phyloP scores from a whole-genome alignment of 345 rosid genomes.

The Xanthoceras sorbifolium region DNA sequence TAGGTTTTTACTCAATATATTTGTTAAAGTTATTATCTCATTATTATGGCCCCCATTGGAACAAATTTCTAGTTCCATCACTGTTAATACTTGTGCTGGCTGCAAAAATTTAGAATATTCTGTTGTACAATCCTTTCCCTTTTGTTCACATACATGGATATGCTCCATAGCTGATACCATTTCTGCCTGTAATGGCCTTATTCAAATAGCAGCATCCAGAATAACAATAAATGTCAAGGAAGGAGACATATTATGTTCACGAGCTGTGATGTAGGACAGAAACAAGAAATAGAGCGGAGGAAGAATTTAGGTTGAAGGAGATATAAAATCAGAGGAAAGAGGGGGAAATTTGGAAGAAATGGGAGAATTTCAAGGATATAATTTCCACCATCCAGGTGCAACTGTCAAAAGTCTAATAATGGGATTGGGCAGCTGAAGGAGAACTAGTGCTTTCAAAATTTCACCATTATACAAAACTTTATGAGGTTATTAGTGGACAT shows the following conservation, averaged over 20 bases:
- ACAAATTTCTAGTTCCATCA: too few relatives aligned
- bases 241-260: neutral
- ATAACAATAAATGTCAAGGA: neutral
- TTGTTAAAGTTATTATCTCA: too few relatives aligned
- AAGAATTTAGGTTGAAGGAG: too few relatives aligned
- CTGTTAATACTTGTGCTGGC: too few relatives aligned
- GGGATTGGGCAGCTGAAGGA: neutral
- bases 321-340: too few relatives aligned
- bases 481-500: neutral
- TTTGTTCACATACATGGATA: neutral
- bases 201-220: neutral
- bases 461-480: neutral
- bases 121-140: neutral
- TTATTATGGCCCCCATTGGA: too few relatives aligned
- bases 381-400: neutral
- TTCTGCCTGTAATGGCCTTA: neutral
- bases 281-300: too few relatives aligned
- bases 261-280: neutral
- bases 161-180: neutral
- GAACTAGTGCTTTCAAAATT: neutral
- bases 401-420: slow-evolving; percentile 1
- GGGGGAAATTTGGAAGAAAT: too few relatives aligned
- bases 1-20: too few relatives aligned
- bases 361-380: too few relatives aligned
- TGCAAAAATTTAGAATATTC: too few relatives aligned